Evolutionary conservation across 257 asterid species (phyloP).

Genomic region (Solanum microdontum): DNA sequence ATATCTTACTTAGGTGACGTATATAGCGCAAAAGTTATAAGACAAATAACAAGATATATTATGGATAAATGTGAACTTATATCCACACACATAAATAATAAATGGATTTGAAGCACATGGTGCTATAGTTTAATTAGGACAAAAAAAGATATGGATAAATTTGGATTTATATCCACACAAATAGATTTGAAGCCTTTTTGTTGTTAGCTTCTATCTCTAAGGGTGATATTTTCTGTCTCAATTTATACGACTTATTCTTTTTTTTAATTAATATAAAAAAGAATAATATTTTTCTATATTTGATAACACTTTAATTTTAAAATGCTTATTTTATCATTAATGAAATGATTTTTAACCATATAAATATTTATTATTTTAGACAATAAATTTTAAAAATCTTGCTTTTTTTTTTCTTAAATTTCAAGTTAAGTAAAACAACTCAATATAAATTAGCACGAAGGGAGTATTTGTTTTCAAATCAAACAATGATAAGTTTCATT

Average conservation of each 20-base stretch:
- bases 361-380: too few species aligned
- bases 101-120: background rate
- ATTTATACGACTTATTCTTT: too few species aligned
- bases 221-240: too few species aligned
- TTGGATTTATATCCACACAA: background rate
- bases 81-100: background rate
- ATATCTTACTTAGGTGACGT: background rate
- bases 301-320: too few species aligned
- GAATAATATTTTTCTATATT: too few species aligned
- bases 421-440: too few species aligned
- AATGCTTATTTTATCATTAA: too few species aligned
- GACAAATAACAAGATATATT: background rate
- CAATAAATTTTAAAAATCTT: too few species aligned
- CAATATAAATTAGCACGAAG: too few species aligned
- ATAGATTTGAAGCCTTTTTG: background rate
- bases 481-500: background rate
- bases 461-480: background rate
- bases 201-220: background rate
- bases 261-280: too few species aligned
- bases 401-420: too few species aligned
- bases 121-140: background rate
- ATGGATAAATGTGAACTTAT: background rate
- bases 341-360: too few species aligned
- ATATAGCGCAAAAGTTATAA: background rate
- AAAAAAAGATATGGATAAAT: background rate